phyloP scores from a whole-genome alignment of 495 filamentous ascomycete genomes.

The Neurospora tetraspora region DNA sequence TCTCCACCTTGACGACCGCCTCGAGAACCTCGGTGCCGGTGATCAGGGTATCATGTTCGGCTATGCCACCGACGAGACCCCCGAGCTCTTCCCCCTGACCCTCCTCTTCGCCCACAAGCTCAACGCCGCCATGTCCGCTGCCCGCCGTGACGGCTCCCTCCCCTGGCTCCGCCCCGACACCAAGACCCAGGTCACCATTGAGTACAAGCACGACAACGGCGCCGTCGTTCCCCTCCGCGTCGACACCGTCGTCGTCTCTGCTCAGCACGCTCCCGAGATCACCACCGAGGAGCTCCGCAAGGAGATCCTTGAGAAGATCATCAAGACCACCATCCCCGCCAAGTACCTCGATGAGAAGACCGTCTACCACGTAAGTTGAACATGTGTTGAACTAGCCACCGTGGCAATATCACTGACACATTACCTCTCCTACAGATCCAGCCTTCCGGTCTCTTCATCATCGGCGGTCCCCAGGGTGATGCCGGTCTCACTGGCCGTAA shows the following conservation, averaged over 20 bases:
- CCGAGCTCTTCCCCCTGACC: conserved; percentile 90
- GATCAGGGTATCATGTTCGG: conserved; percentile 99
- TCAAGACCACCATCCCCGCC: conserved; percentile 85
- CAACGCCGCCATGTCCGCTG: conserved; percentile 82
- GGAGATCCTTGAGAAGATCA: conserved; percentile 95
- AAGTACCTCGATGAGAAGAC: conserved; percentile 87
- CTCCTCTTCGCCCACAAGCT: conserved; percentile 90
- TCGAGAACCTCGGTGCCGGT: conserved; percentile 96
- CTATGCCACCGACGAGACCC: conserved; percentile 98
- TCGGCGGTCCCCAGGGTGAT: conserved; percentile 97
- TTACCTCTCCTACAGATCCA: conserved; percentile 51
- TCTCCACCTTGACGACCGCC: conserved; percentile 89
- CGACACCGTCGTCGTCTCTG: conserved; percentile 92
- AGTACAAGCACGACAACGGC: conserved; percentile 94
- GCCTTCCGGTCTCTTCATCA: conserved; percentile 97
- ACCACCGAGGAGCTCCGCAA: conserved; percentile 87
- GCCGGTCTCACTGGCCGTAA: conserved; percentile 98
- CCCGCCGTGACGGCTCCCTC: conserved; percentile 74
- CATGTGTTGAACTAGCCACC: background rate
- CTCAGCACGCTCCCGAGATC: conserved; percentile 85
- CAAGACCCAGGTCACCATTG: conserved; percentile 98
- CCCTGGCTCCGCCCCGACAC: conserved; percentile 96
- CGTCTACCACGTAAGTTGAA: conserved; percentile 69
- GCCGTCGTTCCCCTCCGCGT: conserved; percentile 87
- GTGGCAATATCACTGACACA: conserved; percentile 16